Evolutionary conservation across 768 basidiomycete species (phyloP), one percentile per base, ranked within the genome.

Genomic region (Crucibulum laeve): DNA sequence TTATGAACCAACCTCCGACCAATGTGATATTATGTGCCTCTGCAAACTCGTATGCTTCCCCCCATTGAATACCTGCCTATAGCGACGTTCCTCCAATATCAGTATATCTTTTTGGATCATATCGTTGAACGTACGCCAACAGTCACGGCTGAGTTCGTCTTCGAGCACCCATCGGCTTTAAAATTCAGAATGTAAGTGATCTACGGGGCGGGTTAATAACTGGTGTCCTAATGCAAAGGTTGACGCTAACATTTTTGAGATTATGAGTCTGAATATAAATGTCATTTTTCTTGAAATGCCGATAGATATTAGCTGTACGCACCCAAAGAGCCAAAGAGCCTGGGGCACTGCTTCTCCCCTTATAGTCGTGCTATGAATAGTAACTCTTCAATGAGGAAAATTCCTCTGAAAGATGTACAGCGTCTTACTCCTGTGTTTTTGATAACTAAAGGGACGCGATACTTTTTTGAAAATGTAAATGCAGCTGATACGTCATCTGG

Each of bases 361-460:
- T 69, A 52, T 73, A 74, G 47, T 76, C 74, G 44, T 76, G 74
- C 74, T 76, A 40, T 26, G 21, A 18, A 41, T 14, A 40, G 25
- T 28, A 3, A 15, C 18, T 33, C 21, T n/a, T n/a, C 24, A 28
- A 24, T 13, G 34, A 21, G 19, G 24, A 25, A 28, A 23, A 25
- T 2, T 19, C 10, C 3, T 17, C n/a, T 8, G 15, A 7, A 13
- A 42, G 3, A n/a, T 8, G 32, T 30, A 15, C n/a, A 21, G 34
- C 11, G 21, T 55, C 70, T 53, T 47, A 76, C 73, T 21, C 76
- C 76, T 14, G 76, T 75, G 46, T 77, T 79, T 52, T 76, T 74
- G 18, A 79, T 62, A 11, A 68, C 68, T 11, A 79, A 51, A 7
- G 72, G 68, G n/a, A 73, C 55, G 3, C 54, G 50, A 5, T 67